These are phyloP conservation scores for Atractiella rhizophila DNA, from an alignment of 768 basidiomycete genomes.

Conservation along the genomic window DNA sequence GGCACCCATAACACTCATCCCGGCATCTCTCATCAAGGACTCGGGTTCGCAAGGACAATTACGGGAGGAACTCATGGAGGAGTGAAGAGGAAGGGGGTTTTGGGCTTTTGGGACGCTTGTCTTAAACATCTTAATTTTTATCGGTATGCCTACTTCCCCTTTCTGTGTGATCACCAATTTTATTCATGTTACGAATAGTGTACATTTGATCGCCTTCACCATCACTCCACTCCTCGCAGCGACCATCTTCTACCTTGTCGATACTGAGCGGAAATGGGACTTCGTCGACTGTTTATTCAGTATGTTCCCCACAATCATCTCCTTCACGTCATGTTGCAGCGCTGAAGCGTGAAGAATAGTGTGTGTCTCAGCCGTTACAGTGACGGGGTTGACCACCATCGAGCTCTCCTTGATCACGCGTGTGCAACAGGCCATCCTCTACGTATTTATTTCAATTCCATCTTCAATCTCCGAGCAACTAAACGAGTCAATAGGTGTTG, in stretches of 20 bases:
- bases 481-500: not conserved
- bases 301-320: not conserved
- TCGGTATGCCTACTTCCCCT: no score
- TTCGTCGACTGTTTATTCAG: constrained; percentile 56
- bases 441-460: constrained; percentile 6
- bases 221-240: constrained; percentile 56
- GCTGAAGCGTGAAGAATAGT: constrained; percentile 1
- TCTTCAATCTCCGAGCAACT: constrained; percentile 2
- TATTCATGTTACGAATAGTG: constrained; percentile 25
- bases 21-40: no score
- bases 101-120: no score
- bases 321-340: not conserved
- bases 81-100: no score
- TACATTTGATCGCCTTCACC: constrained; percentile 24
- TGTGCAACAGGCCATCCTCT: constrained; percentile 18
- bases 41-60: no score
- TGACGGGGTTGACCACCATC: constrained; percentile 25
- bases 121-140: no score
- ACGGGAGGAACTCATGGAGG: no score
- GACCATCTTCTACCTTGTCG: constrained; percentile 55
- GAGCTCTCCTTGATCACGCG: constrained; percentile 16
- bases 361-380: constrained; percentile 43
- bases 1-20: no score
- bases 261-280: constrained; percentile 35
- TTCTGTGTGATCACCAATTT: no score